Evolutionary conservation across 2,329 filamentous ascomycete genomes (phyloP).

Genomic region (Sclerotinia nivalis): DNA sequence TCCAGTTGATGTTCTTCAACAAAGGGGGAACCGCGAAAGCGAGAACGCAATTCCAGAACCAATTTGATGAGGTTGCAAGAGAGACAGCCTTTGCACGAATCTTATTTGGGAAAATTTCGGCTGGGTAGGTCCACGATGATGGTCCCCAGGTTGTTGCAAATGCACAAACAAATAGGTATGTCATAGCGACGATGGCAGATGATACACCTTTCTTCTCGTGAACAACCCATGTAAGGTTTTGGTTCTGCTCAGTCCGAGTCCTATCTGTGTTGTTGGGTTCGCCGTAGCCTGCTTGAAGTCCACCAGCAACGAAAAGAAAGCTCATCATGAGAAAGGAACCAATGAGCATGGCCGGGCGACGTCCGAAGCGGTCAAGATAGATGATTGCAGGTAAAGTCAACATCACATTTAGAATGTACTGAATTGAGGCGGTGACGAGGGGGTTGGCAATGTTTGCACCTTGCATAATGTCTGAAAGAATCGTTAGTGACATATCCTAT

Average conservation of each 20-base stretch:
- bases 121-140: conserved; percentile 56
- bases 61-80: conserved; percentile 73
- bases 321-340: conserved; percentile 62
- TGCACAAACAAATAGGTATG: conserved; percentile 71
- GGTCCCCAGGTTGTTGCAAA: conserved; percentile 63
- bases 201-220: conserved; percentile 49
- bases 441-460: conserved; percentile 57
- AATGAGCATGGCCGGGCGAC: conserved; percentile 63
- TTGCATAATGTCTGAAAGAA: conserved; percentile 63
- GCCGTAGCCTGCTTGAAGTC: conserved; percentile 62
- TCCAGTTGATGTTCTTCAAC: conserved; percentile 47
- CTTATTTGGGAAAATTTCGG: conserved; percentile 69
- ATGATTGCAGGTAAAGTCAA: conserved; percentile 76
- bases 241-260: conserved; percentile 45
- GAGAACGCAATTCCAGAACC: conserved; percentile 70
- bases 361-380: conserved; percentile 74
- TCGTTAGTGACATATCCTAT: background rate
- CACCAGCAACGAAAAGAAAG: conserved; percentile 63
- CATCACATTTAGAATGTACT: conserved; percentile 76
- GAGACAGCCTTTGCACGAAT: conserved; percentile 73
- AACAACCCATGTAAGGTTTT: conserved; percentile 59
- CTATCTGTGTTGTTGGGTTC: conserved; percentile 46
- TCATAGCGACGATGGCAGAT: conserved; percentile 37
- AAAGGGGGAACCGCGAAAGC: conserved; percentile 54
- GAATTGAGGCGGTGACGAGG: conserved; percentile 66